These are phyloP conservation scores for Fusarium sp. DNA, from an alignment of 2,329 filamentous ascomycete species.

Conservation along the genomic window DNA sequence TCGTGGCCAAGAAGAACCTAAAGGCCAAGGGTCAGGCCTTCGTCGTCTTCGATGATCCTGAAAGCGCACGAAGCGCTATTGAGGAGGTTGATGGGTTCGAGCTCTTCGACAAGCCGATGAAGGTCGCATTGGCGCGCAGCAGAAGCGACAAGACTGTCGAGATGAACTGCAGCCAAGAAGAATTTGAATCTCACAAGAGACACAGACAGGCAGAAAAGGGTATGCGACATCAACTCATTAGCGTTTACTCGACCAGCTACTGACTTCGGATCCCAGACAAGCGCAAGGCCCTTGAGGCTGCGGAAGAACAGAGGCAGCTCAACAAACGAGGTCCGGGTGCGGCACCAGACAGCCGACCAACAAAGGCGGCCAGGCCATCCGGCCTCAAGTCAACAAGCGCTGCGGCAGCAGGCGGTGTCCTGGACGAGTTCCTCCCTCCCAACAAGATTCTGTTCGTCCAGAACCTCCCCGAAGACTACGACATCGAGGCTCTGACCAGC, in stretches of 20 bases:
- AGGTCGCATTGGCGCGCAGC: conserved; percentile 82
- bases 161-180: conserved; percentile 78
- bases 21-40: conserved; percentile 97
- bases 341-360: conserved; percentile 65
- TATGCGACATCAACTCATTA: conserved; percentile 53
- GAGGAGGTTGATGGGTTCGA: conserved; percentile 94
- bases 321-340: conserved; percentile 73
- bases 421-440: conserved; percentile 97
- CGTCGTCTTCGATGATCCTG: conserved; percentile 86
- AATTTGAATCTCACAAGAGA: conserved; percentile 88
- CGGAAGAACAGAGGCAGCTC: conserved; percentile 81
- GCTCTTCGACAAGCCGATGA: conserved; percentile 91
- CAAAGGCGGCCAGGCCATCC: conserved; percentile 69
- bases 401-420: conserved; percentile 77
- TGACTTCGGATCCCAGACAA: conserved; percentile 59
- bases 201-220: conserved; percentile 90
- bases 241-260: background rate
- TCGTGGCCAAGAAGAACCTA: conserved; percentile 89
- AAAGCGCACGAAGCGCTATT: conserved; percentile 83
- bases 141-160: conserved; percentile 89
- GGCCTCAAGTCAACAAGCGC: conserved; percentile 83
- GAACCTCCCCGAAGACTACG: conserved; percentile 89
- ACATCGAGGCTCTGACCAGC: conserved; percentile 80
- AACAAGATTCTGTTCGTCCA: conserved; percentile 98
- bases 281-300: conserved; percentile 85